phyloP scores from a whole-genome alignment of 1,139 yeast genomes.

The Hansenula anomala region DNA sequence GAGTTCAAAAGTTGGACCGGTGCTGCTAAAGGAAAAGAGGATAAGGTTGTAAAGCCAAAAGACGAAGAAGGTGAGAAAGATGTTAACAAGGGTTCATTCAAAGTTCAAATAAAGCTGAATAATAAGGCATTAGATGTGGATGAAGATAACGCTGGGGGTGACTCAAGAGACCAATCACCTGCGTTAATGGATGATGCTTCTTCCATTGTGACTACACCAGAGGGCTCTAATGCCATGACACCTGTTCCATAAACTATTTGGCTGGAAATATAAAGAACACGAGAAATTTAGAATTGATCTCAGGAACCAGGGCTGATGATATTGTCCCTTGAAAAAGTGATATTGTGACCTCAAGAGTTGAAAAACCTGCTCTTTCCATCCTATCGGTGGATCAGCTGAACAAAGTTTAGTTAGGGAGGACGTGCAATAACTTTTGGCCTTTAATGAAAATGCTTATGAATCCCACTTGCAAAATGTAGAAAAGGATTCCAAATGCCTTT shows the following conservation, averaged over 20 bases:
- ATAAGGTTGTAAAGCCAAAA: neutral
- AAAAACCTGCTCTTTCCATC: no score
- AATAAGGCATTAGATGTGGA: conserved; percentile 9
- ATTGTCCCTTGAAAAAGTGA: no score
- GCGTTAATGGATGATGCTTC: conserved; percentile 10
- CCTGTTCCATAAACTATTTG: conserved; percentile 3
- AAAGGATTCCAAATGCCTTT: no score
- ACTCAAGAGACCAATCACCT: conserved; percentile 14
- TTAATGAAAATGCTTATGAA: no score
- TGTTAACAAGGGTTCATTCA: neutral
- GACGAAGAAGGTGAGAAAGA: neutral
- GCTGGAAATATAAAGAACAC: no score
- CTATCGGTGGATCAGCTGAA: no score
- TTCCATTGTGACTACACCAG: conserved; percentile 14
- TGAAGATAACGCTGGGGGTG: neutral
- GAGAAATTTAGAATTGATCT: no score
- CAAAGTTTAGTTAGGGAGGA: no score
- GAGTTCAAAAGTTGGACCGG: conserved; percentile 41
- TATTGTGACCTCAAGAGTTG: no score
- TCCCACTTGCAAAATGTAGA: no score
- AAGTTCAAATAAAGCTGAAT: conserved; percentile 14
- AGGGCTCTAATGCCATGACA: conserved; percentile 10
- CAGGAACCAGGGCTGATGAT: no score
- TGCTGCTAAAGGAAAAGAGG: neutral
- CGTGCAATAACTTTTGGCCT: no score